phyloP scores from a whole-genome alignment of 108 stramenopile genomes.

The Pseudonitzschia multistriata region DNA sequence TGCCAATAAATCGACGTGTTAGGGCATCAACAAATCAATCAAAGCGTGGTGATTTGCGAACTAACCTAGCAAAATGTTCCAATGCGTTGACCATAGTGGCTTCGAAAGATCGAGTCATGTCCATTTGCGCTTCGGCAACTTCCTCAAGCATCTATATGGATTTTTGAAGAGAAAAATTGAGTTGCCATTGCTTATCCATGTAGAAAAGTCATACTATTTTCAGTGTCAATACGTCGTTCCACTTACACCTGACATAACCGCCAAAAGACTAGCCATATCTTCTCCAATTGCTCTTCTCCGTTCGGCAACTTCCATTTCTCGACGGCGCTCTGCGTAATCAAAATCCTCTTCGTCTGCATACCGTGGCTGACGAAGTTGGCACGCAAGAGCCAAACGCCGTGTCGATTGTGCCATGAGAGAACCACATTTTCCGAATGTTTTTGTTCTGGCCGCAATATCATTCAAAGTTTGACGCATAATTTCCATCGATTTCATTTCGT shows the following conservation, averaged over 20 bases:
- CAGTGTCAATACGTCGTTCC: not conserved
- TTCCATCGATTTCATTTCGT: constrained; percentile 68
- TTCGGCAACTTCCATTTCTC: constrained; percentile 28
- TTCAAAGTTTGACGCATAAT: constrained; percentile 67
- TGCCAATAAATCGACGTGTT: not conserved
- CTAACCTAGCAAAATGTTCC: constrained; percentile 53
- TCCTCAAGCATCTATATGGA: constrained; percentile 63
- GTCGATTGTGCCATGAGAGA: constrained; percentile 83
- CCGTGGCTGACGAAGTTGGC: constrained; percentile 50
- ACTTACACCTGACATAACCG: constrained; percentile 61
- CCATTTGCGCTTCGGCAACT: constrained; percentile 73
- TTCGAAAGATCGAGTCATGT: constrained; percentile 75
- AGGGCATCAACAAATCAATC: not conserved
- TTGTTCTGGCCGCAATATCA: constrained; percentile 73
- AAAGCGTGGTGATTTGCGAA: not conserved
- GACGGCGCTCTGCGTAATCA: constrained; percentile 18
- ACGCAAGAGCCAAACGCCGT: constrained; percentile 63
- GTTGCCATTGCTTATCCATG: not conserved
- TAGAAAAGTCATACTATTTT: not conserved
- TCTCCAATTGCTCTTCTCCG: constrained; percentile 61
- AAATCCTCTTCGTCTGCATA: constrained; percentile 29
- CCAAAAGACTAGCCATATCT: constrained; percentile 63
- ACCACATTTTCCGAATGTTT: constrained; percentile 80
- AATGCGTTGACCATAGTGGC: constrained; percentile 69
- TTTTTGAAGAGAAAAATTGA: not conserved